phyloP scores from a whole-genome alignment of 768 basidiomycete genomes.

The Hypholoma fasciculare region DNA sequence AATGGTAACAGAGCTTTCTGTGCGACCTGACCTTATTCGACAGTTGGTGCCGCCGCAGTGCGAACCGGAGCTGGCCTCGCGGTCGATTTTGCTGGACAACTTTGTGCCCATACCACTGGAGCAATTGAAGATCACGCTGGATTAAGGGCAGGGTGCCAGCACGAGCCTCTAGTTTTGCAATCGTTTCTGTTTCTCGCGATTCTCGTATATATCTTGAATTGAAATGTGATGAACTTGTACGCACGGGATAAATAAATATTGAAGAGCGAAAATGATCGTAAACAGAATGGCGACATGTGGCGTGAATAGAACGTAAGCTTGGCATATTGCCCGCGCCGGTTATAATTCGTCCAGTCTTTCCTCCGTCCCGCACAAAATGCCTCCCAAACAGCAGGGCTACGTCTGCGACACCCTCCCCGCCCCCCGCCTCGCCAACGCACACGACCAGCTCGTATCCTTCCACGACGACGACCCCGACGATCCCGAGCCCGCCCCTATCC shows the following conservation, averaged over 20 bases:
- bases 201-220: conserved; percentile 49
- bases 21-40: conserved; percentile 91
- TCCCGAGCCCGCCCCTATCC: conserved; percentile 17
- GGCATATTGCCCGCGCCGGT: conserved; percentile 9
- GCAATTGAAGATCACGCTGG: conserved; percentile 90
- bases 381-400: conserved; percentile 36
- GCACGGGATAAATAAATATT: conserved; percentile 13
- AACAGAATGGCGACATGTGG: conserved; percentile 45
- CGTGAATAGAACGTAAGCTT: conserved; percentile 32
- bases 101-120: conserved; percentile 99
- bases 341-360: conserved; percentile 9
- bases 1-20: conserved; percentile 76
- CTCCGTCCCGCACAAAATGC: conserved; percentile 12
- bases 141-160: conserved; percentile 45
- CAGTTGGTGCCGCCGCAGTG: conserved; percentile 89
- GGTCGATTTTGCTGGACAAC: conserved; percentile 83
- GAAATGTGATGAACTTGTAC: conserved; percentile 20
- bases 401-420: conserved; percentile 76
- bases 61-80: conserved; percentile 85
- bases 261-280: conserved; percentile 17
- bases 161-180: conserved; percentile 6
- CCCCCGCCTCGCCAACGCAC: conserved; percentile 46
- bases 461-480: conserved; percentile 23
- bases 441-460: conserved; percentile 9
- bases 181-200: conserved; percentile 21